phyloP scores from a whole-genome alignment of 2,329 filamentous ascomycete genomes.

The Ilyonectria sp. region DNA sequence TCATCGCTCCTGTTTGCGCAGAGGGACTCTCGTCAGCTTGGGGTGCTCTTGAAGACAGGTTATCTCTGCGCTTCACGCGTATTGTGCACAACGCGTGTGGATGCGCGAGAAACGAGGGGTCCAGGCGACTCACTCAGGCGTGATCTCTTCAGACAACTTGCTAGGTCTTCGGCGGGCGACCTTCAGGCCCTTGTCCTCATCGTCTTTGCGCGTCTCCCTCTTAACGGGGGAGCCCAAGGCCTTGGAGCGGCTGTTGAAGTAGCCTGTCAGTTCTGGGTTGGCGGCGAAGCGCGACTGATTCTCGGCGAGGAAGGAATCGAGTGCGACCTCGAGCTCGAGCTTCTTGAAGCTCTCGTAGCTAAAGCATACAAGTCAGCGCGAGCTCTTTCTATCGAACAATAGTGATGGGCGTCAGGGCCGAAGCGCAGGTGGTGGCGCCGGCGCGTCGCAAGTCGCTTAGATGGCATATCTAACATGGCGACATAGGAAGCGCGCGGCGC shows the following conservation, averaged over 20 bases:
- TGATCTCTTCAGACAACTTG: constrained; percentile 62
- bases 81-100: constrained; percentile 24
- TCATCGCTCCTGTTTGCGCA: constrained; percentile 48
- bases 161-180: constrained; percentile 61
- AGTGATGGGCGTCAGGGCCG: constrained; percentile 26
- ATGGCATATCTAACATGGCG: constrained; percentile 22
- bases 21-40: constrained; percentile 35
- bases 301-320: constrained; percentile 80
- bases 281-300: constrained; percentile 77
- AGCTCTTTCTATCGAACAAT: neutral
- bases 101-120: constrained; percentile 27
- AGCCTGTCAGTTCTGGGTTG: constrained; percentile 77
- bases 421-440: constrained; percentile 20
- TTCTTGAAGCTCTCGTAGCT: constrained; percentile 83
- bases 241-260: constrained; percentile 79
- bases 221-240: constrained; percentile 74
- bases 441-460: constrained; percentile 40
- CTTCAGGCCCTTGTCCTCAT: constrained; percentile 59
- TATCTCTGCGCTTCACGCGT: constrained; percentile 24
- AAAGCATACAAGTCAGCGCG: constrained; percentile 40
- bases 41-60: constrained; percentile 1
- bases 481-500: constrained; percentile 28
- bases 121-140: constrained; percentile 60
- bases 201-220: constrained; percentile 61
- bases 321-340: constrained; percentile 80